Evolutionary conservation across 768 basidiomycete genomes (phyloP), one percentile per base, ranked within the genome.

Genomic region (Chalciporus chontae): DNA sequence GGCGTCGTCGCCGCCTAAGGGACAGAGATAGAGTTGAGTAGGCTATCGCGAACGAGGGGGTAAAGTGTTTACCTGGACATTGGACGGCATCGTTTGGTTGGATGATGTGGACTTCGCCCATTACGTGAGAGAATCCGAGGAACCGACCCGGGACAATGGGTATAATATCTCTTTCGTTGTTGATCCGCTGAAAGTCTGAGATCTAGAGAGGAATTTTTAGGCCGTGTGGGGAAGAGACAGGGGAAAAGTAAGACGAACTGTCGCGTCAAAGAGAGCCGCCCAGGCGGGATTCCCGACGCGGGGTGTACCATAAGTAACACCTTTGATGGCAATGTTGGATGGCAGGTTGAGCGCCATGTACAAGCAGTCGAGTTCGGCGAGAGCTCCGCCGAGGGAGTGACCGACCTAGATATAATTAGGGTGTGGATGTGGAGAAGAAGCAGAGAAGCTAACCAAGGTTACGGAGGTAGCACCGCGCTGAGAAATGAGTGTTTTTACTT

Each of bases 131-230:
- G 64, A 75, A 85, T 43, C 77, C 78, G 51, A 82, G 58, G 49
- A 66, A 69, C 17, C 72, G 68, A 2, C 73, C 76, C 8, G 83
- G 83, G 8, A 84, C 70, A 50, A 79, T 83, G 19, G 84, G 83
- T 38, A 85, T 67, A 24, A 72, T 50, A 56, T 80, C 76, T n/a
- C 59, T 65, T 45, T 46, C 24, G n/a, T 67, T 66, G 48, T 66
- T 67, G 29, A 68, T 56, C 32, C 65, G 56, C 48, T 48, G 62
- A 45, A 62, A 61, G 54, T 67, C 52, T 4, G 55, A 41, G 31
- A 64, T 57, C 60, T 66, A 13, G 29, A 21, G 27, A 36, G 4
- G 14, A 14, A 10, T 14, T 23, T 15, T 21, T 19, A 32, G 31
- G 15, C 24, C 15, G 17, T 21, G 19, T 21, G 48, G n/a, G 26